Evolutionary conservation across 1,284 basidiomycete species (phyloP), one percentile per base, ranked within the genome.

Genomic region (Papiliotrema laurentii): DNA sequence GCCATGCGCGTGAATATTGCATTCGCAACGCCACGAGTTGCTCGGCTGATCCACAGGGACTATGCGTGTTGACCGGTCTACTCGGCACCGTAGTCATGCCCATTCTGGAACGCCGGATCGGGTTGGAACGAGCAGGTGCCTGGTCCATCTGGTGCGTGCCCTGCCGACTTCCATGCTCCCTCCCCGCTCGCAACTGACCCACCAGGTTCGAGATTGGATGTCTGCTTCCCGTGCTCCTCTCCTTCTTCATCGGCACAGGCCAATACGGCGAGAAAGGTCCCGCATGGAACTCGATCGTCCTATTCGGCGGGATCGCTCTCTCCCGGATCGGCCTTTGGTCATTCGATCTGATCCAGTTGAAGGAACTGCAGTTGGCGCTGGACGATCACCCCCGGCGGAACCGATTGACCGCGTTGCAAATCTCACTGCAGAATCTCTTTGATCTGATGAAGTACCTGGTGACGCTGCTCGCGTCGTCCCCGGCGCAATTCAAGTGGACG

Each of bases 71-170:
- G 1, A 74, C 75, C 3, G 77, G 77, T 0, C 53, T 79, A 10
- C 18, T 74, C 0, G 77, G 78, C 0, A 79, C 78, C 0, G 58
- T 73, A 3, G 42, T 69, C 5, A 77, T 78, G 76, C 78, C 78
- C 0, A 34, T 60, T 3, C 56, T 78, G 19, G 76, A 77, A 49
- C 58, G 53, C 3, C 53, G 47, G 27, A 59, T 78, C 11, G 77
- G 78, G 0, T 63, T 79, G 2, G 72, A 74, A 5, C 58, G 77
- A 19, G 73, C 77, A 0, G 78, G 78, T 13, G 72, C 71, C 0
- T 79, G 76, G 76, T 68, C 64, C 14, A 71, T 76, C 40, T 67
- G 68, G 70, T 69, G 43, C 40, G 68, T 52, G n/a, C 34, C 21
- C 31, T 11, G 21, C 26, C 21, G 18, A 4, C 19, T 13, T 3